A percentile compares a stretch with the other conserved stretches of the same genome.
phyloP scores from a whole-genome alignment of 345 rosid species.

The Populus davidiana region DNA sequence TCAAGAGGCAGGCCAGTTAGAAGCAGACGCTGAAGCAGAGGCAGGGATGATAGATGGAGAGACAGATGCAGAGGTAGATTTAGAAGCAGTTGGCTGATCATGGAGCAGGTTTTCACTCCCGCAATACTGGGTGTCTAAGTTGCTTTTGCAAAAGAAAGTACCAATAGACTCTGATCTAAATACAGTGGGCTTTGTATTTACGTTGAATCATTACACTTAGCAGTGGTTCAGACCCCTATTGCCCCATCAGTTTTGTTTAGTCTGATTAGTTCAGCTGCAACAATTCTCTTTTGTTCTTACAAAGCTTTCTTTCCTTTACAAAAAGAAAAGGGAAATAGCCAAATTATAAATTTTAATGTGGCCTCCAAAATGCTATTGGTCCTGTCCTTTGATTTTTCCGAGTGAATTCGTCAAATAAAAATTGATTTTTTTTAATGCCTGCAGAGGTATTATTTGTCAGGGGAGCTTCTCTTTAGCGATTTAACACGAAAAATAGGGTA shows the following conservation, averaged over 20 bases:
- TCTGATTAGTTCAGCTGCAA: neutral
- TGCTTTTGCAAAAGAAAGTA: neutral
- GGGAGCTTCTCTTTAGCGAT: no score
- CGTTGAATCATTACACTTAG: neutral
- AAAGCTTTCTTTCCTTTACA: neutral
- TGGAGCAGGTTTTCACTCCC: neutral
- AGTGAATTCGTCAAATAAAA: neutral
- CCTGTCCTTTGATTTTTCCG: neutral
- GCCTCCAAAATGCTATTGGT: neutral
- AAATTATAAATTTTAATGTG: neutral
- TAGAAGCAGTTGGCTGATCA: slow-evolving; percentile 38
- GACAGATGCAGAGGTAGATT: slow-evolving; percentile 69
- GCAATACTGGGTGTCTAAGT: neutral
- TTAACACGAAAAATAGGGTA: no score
- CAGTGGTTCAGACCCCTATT: neutral
- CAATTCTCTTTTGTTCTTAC: neutral
- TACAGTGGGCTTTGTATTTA: neutral
- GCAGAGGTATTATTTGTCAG: neutral
- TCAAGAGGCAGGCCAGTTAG: slow-evolving; percentile 73
- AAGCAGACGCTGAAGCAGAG: slow-evolving; percentile 56
- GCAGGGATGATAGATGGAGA: slow-evolving; percentile 59
- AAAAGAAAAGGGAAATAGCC: neutral
- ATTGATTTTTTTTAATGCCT: neutral
- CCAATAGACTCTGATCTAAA: neutral
- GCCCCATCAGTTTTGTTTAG: neutral